Base-by-base conservation (phyloP, 805 yeast genomes). In the Yarrowia sp. region DNA sequence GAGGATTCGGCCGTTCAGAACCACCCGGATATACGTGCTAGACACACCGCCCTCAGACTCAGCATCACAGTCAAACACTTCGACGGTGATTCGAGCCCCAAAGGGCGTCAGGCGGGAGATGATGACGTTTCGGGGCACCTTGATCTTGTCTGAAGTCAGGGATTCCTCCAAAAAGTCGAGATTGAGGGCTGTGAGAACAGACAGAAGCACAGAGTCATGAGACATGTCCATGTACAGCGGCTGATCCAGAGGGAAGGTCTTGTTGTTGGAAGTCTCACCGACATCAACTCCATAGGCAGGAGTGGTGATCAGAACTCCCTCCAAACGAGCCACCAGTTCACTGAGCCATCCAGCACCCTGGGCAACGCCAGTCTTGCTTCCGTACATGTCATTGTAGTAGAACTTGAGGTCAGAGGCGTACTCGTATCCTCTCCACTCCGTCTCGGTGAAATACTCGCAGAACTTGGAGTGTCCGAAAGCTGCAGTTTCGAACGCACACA, bases 401-500 rank as follows among this genome's bases (percentile, higher is more conserved):
- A 84, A 83, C 64, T 77, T 78, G 50, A 89, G 78, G 71, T 90
- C 93, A 38, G 80, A 80, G 22, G 82, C 79, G 77, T 90, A 91
- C 63, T 87, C 87, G 72, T 83, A 84, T 45, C 83, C 84, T 65
- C 88, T 78, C 81, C 86, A 87, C 70, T 90, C 94, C 32, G 87
- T 87, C 72, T 83, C 83, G 50, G 91, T 88, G 78, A 91, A 87
- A 41, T 89, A 81, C 46, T 82, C 82, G 77, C 96, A 90, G 71
- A 90, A 86, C 42, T 83, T 82, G 15, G 95, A 89, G 68, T 78
- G 76, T 10, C 95, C 96, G 69, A 81, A 82, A 10, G 86, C 89
- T 69, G 89, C 90, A 55, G 89, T 78, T 77, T 91, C 97, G 75
- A 82, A 91, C 3, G 91, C 92, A 78, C 96, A 90, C 78, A 87